These are phyloP conservation scores for Coemansia sp. DNA, from an alignment of 192 early-diverging fungal species.

Conservation along the genomic window DNA sequence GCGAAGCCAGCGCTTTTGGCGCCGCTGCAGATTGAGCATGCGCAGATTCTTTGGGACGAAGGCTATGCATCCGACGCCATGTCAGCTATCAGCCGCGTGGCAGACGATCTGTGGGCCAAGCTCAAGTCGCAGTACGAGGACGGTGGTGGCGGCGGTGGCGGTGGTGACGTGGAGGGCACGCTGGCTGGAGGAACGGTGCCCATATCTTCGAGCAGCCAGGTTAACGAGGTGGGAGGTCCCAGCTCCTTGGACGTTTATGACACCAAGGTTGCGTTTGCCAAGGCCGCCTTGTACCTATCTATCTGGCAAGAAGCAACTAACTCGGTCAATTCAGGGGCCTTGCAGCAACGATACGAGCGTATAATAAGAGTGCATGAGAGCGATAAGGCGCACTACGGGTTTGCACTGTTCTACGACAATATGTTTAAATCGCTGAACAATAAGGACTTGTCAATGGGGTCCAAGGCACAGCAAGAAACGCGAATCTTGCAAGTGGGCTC, in stretches of 20 bases:
- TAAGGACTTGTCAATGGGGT: constrained; percentile 13
- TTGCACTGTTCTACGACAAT: constrained; percentile 44
- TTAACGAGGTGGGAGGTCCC: background rate
- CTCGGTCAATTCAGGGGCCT: constrained; percentile 15
- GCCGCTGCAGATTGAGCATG: constrained; percentile 48
- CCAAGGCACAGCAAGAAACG: constrained; percentile 31
- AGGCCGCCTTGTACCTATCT: constrained; percentile 36
- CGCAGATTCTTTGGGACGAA: constrained; percentile 55
- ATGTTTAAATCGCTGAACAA: constrained; percentile 30
- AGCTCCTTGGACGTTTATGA: constrained; percentile 20
- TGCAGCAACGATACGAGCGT: constrained; percentile 40
- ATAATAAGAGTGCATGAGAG: constrained; percentile 45
- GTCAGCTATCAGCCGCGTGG: constrained; percentile 32
- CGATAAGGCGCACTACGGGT: constrained; percentile 52
- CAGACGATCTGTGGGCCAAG: constrained; percentile 25
- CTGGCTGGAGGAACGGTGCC: background rate
- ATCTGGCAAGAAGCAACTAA: constrained; percentile 48
- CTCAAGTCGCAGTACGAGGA: constrained; percentile 25
- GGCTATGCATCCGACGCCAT: constrained; percentile 48
- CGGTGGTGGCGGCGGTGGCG: background rate
- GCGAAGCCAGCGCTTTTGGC: constrained; percentile 27
- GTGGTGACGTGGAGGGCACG: background rate
- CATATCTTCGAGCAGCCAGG: background rate
- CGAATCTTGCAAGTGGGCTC: constrained; percentile 29
- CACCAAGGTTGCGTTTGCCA: constrained; percentile 36